phyloP scores from a whole-genome alignment of 345 rosid species.

The Clausena lansium region DNA sequence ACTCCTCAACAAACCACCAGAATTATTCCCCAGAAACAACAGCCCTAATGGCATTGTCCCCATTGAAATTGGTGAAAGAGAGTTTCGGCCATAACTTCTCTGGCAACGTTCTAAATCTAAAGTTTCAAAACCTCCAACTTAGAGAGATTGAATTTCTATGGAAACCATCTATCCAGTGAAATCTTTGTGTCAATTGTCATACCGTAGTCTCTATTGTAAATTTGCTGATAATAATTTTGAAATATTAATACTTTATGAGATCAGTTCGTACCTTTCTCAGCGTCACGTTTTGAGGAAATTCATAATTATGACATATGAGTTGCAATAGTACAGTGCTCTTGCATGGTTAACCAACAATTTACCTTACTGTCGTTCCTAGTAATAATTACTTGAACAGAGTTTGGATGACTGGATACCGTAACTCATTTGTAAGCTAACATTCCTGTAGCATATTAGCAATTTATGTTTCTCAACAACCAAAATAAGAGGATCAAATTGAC shows the following conservation, averaged over 20 bases:
- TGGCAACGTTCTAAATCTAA: background rate
- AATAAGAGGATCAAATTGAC: background rate
- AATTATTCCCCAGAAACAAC: too few relatives aligned
- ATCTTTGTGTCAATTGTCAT: too few relatives aligned
- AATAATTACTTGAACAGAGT: background rate
- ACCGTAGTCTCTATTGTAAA: background rate
- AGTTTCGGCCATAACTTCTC: background rate
- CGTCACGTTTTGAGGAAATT: too few relatives aligned
- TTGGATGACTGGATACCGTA: too few relatives aligned
- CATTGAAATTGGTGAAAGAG: background rate
- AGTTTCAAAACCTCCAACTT: background rate
- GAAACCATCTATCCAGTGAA: background rate
- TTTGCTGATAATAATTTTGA: too few relatives aligned
- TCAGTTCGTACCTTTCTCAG: too few relatives aligned
- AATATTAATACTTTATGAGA: too few relatives aligned
- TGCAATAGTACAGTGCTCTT: background rate
- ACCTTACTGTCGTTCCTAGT: background rate
- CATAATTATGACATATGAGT: too few relatives aligned
- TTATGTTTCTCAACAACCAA: background rate
- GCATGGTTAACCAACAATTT: background rate
- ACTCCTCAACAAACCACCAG: too few relatives aligned
- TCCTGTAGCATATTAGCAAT: background rate
- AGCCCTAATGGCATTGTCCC: too few relatives aligned
- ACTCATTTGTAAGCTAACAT: background rate
- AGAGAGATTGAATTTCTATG: background rate